phyloP scores from a whole-genome alignment of 208 protist species.

The Trypanosoma platydactyli region DNA sequence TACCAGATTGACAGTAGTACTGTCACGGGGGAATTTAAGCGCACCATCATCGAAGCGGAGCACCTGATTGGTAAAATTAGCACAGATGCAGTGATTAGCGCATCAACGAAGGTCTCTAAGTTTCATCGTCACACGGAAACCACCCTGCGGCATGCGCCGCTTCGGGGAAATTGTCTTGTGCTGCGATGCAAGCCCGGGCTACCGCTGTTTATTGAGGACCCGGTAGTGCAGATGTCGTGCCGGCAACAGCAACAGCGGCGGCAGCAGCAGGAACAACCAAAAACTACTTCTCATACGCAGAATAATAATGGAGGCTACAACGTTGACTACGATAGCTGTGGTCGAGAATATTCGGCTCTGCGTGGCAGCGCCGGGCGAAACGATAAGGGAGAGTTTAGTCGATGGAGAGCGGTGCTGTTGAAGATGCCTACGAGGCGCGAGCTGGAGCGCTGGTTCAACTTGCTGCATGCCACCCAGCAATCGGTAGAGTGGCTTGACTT shows the following conservation, averaged over 20 bases:
- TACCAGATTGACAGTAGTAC: slow-evolving; percentile 54
- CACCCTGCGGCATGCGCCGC: slow-evolving; percentile 45
- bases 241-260: slow-evolving; percentile 12
- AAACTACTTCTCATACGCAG: background rate
- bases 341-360: background rate
- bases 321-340: slow-evolving; percentile 21
- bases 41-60: slow-evolving; percentile 38
- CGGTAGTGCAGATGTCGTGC: slow-evolving; percentile 30
- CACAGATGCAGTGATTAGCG: slow-evolving; percentile 40
- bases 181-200: slow-evolving; percentile 42
- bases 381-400: background rate
- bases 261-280: slow-evolving; percentile 5
- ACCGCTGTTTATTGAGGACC: slow-evolving; percentile 67
- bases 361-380: background rate
- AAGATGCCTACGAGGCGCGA: slow-evolving; percentile 79
- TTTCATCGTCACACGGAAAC: slow-evolving; percentile 78
- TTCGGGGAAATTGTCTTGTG: slow-evolving; percentile 71
- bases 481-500: slow-evolving; percentile 70
- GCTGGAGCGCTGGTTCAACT: slow-evolving; percentile 83
- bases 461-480: slow-evolving; percentile 60
- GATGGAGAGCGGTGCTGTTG: slow-evolving; percentile 60
- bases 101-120: slow-evolving; percentile 55
- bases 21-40: slow-evolving; percentile 1
- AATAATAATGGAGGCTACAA: background rate
- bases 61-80: slow-evolving; percentile 77